Base-by-base conservation (phyloP, 2,329 filamentous ascomycete species). In the Lanzia echinophila region DNA sequence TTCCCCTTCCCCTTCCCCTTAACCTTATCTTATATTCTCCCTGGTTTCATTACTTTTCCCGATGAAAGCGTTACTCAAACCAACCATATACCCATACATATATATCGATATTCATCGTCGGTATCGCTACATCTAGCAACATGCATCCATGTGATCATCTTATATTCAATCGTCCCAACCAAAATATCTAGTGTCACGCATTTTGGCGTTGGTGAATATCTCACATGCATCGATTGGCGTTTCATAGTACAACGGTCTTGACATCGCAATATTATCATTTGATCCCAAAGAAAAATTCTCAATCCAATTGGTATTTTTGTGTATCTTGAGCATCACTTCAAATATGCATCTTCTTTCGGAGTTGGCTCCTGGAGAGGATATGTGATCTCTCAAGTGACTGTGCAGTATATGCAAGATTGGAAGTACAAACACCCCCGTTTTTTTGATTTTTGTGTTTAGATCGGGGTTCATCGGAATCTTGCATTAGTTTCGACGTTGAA, bases 341-440 rank as follows among this genome's bases (percentile, higher is more conserved):
- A 4, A 41, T 41, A 6, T 20, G 38, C 15, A 20, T 41, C 10
- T 11, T 3, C 15, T 41, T 3, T 11, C 15, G 15, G 19, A 20
- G n/a, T 12, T 19, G n/a, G 6, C 17, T 8, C 39, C 10, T 10
- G n/a, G 39, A 42, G 31, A 10, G 17, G 48, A 34, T 10, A 36
- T 50, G 12, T 22, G 7, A 10, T 32, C n/a, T 3, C 48, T 50
- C 38, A 42, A 33, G 38, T 50, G 38, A 50, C 42, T 22, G 15
- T 41, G 39, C 48, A 50, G 28, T 38, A 50, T 50, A 42, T 50
- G 48, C 48, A 50, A 43, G 48, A 50, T 42, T 33, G 41, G 38
- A 38, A 24, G 48, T 44, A 51, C 39, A 42, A 41, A 51, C 33
- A 15, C 34, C 22, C 32, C 42, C 24, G 24, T 39, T 50, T 39